Evolutionary conservation across 306 rosid genomes (phyloP), one percentile per base, ranked within the genome.

Genomic region (Datisca glomerata): DNA sequence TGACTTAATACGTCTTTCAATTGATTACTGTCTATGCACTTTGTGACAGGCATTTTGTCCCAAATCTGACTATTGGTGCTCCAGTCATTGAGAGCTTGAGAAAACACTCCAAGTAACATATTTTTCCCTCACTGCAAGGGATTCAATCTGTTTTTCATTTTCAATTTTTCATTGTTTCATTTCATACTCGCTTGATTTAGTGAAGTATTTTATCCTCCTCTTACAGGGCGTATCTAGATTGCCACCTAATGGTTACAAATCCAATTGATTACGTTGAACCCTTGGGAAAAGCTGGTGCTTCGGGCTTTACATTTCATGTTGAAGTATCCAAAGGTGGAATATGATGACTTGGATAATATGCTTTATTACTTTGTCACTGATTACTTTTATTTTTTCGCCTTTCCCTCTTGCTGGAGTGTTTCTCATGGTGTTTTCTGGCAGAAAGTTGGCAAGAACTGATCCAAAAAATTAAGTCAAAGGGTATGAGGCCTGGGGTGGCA

Each of bases 201-300:
- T 47, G 41, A 51, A 21, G 45, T 18, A n/a, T 34, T 13, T 7
- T 53, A 35, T 15, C 38, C 18, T 36, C 47, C 24, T 47, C 24
- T 34, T 48, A 37, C 72, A 91, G 98, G 61, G 94, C 92, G 18
- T 91, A 91, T 78, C 68, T 91, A 50, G 98, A 91, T 60, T 91
- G 96, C 49, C 98, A 91, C 63, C 92, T 91, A 48, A 86, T 86
- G 96, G 96, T 86, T 40, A 81, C 96, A 12, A 86, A 86, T 63
- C 96, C 96, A 40, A 66, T 81, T 51, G 93, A 81, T 73, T 86
- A 81, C 54, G 78, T 84, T 57, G 94, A 91, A 48, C 80, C 94
- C 47, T 23, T 91, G 59, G 81, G 65, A 45, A 84, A 61, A 69
- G 95, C 98, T 42, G 96, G 96, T 46, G 96, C 98, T 58, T 91